Evolutionary conservation across 108 stramenopile species (phyloP), one percentile per base, ranked within the genome.

Genomic region (Nitzschia sp.): DNA sequence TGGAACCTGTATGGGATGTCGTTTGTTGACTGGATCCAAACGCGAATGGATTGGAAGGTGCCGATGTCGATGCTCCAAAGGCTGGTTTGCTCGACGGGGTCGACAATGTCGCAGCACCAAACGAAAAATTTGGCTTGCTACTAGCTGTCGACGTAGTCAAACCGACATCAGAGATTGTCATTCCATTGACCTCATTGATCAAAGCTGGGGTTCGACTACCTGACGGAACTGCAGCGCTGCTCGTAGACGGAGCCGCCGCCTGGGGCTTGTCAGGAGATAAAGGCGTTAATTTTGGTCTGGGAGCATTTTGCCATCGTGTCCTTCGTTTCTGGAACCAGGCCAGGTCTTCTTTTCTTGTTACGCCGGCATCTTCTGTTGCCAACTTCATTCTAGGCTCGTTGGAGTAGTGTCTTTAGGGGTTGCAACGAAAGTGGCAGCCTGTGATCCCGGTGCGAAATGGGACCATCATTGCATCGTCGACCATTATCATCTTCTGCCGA

Each of bases 241-340:
- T 59, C 0, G 13, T 6, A 1, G 30, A 21, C 34, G 57, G 33
- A 31, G 32, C 1, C 26, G 57, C 34, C 1, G 32, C 21, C 15
- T 2, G 1, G n/a, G 28, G 17, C 15, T 29, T 42, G 1, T 1
- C 42, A 45, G n/a, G 38, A 6, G 61, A 18, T 8, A 31, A n/a
- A 62, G 61, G 38, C 1, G 19, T 42, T 17, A 67, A 8, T 38
- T 42, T 67, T 8, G 48, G 54, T 5, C 66, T 53, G 31, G 54
- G 66, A 67, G 66, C 53, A 23, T 67, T 67, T 8, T 34, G 54
- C 66, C 66, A 67, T 36, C 66, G 66, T 18, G 54, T 31, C 28
- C 35, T 33, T 25, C 66, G 47, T 26, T 55, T 17, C 35, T 67
- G 53, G 54, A 67, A 67, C 54, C 48, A 67, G 18, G 53, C 54